Percentiles rank a stretch among this genome's conserved stretches.
Conservation (phyloP, 1,139 yeast species). For the Saccharomyces hybrid region DNA sequence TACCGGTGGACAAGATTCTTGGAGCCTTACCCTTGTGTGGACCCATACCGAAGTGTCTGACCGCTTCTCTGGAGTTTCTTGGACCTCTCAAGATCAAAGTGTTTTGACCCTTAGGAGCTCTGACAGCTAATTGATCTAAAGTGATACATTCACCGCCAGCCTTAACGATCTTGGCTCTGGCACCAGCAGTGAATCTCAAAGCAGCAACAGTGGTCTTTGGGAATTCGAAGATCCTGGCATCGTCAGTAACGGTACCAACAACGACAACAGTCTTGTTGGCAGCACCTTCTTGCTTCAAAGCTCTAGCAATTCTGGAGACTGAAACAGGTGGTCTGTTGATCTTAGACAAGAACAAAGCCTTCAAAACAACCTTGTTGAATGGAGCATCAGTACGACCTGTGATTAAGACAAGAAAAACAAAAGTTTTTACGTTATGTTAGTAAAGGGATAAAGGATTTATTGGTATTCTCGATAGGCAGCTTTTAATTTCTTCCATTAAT, state of each 20-base stretch:
- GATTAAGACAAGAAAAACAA: slow-evolving; percentile 6
- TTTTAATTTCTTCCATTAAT: slow-evolving; percentile 9
- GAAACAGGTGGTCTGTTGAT: slow-evolving; percentile 99
- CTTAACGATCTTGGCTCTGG: slow-evolving; percentile 94
- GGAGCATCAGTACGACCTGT: slow-evolving; percentile 96
- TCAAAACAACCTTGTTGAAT: slow-evolving; percentile 96
- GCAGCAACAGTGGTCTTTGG: slow-evolving; percentile 99
- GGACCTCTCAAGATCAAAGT: slow-evolving; percentile 98
- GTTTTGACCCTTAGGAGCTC: slow-evolving; percentile 99
- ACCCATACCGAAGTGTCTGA: slow-evolving; percentile 99
- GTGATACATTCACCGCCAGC: slow-evolving; percentile 99
- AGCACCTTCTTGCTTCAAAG: slow-evolving; percentile 78
- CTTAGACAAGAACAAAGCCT: slow-evolving; percentile 93
- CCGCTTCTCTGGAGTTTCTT: slow-evolving; percentile 98
- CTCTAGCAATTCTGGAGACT: slow-evolving; percentile 82
- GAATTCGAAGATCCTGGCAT: slow-evolving; percentile 85
- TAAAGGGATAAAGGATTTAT: slow-evolving; percentile 6
- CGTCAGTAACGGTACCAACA: slow-evolving; percentile 99
- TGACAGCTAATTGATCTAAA: slow-evolving; percentile 96
- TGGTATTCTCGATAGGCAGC: not conserved
- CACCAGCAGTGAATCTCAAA: slow-evolving; percentile 98
- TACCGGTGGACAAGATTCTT: slow-evolving; percentile 93
- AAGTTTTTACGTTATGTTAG: slow-evolving; percentile 17
- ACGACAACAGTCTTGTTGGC: slow-evolving; percentile 90
- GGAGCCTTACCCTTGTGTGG: slow-evolving; percentile 99